phyloP scores from a whole-genome alignment of 2,329 filamentous ascomycete species.

The Xylaria sp. region DNA sequence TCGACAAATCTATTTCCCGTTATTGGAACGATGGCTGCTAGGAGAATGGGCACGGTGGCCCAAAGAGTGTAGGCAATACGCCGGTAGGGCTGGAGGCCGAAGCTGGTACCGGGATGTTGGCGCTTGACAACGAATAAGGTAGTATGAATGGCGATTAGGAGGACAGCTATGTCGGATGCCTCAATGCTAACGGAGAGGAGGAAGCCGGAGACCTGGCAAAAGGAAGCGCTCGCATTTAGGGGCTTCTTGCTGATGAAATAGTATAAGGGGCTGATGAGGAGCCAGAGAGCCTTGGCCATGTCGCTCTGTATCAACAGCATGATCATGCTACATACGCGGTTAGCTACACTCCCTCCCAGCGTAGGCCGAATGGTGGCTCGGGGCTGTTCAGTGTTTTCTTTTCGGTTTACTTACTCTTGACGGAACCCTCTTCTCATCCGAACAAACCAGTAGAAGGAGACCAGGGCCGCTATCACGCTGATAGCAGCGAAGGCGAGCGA shows the following conservation, averaged over 20 bases:
- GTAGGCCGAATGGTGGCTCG: neutral
- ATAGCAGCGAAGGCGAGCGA: slow-evolving; percentile 58
- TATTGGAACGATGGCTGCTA: slow-evolving; percentile 57
- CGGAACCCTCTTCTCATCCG: slow-evolving; percentile 79
- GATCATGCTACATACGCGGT: slow-evolving; percentile 66
- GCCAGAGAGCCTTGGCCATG: slow-evolving; percentile 75
- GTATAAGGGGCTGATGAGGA: slow-evolving; percentile 72
- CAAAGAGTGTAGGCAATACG: slow-evolving; percentile 68
- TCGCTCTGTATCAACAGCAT: slow-evolving; percentile 79
- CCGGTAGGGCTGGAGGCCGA: slow-evolving; percentile 76
- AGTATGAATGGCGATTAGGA: slow-evolving; percentile 79
- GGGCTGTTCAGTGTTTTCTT: neutral
- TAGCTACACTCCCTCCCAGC: slow-evolving; percentile 31
- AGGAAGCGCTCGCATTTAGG: slow-evolving; percentile 58
- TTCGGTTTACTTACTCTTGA: slow-evolving; percentile 67
- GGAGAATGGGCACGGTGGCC: slow-evolving; percentile 66
- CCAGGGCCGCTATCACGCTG: slow-evolving; percentile 66
- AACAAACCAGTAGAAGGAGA: slow-evolving; percentile 77
- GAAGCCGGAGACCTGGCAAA: slow-evolving; percentile 77
- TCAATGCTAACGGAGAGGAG: slow-evolving; percentile 74
- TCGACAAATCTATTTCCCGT: slow-evolving; percentile 46
- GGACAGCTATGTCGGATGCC: slow-evolving; percentile 75
- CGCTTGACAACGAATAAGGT: slow-evolving; percentile 76
- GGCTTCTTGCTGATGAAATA: slow-evolving; percentile 63
- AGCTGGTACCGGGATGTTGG: slow-evolving; percentile 58